Evolutionary conservation across 1,284 basidiomycete species (phyloP).

Genomic region (Rhodofomes roseus): DNA sequence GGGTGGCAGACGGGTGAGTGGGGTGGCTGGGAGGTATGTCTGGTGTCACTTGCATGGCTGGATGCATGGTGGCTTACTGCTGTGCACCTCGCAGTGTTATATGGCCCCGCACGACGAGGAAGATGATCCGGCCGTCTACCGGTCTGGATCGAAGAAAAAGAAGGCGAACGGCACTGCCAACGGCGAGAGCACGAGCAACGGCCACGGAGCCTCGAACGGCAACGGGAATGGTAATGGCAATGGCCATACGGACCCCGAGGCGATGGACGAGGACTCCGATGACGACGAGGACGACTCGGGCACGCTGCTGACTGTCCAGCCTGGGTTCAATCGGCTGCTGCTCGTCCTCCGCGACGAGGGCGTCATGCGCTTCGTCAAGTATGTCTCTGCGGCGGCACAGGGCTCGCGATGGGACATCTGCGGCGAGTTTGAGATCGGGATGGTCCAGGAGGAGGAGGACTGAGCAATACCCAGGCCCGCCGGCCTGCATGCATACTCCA

Average conservation of each 20-base stretch:
- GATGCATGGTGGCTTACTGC: slow-evolving; percentile 2
- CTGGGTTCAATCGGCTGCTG: slow-evolving; percentile 87
- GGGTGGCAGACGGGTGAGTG: slow-evolving; percentile 80
- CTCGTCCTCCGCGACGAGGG: slow-evolving; percentile 91
- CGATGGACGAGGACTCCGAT: slow-evolving; percentile 32
- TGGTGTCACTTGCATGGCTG: slow-evolving; percentile 2
- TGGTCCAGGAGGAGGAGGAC: slow-evolving; percentile 50
- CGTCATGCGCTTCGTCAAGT: slow-evolving; percentile 93
- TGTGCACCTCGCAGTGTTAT: slow-evolving; percentile 61
- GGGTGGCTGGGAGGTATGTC: slow-evolving; percentile 88
- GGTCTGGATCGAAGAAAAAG: slow-evolving; percentile 54
- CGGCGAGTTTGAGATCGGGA: slow-evolving; percentile 84
- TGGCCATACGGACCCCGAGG: slow-evolving; percentile 22
- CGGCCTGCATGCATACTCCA: background rate
- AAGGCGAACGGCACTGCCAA: slow-evolving; percentile 20
- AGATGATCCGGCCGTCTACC: slow-evolving; percentile 93
- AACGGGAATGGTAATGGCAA: slow-evolving; percentile 13
- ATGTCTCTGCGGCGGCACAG: slow-evolving; percentile 82
- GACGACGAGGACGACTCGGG: slow-evolving; percentile 77
- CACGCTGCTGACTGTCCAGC: slow-evolving; percentile 86
- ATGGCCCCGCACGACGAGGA: slow-evolving; percentile 92
- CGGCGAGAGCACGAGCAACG: slow-evolving; percentile 14
- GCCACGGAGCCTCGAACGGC: slow-evolving; percentile 14
- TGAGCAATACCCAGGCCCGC: background rate
- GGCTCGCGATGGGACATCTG: slow-evolving; percentile 90